Base-by-base conservation (phyloP, 257 asterid species). In the Solanum medicagineum region DNA sequence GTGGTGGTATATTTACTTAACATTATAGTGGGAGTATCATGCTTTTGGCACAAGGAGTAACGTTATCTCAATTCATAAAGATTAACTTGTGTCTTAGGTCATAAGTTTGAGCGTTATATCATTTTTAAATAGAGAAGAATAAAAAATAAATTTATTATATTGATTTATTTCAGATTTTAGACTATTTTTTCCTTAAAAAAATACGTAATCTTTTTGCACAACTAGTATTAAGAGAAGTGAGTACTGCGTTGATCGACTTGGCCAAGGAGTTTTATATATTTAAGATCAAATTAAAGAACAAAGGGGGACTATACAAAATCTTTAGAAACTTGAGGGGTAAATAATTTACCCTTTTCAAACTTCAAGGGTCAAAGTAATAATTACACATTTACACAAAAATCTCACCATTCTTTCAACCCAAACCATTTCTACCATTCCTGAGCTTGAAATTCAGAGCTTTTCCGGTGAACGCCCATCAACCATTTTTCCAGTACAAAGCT, bases 91-190 rank as follows among this genome's bases (percentile, higher is more conserved):
- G 9, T 69, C 1, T 69, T 36, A 8, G 0, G 1, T 7, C 1
- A 68, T 1, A 36, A 17, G 6, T 36, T 32, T 6, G 15, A 69
- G 1, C 0, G 1, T 36, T 17, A 24, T 16, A 5, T 16, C 8
- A 32, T 0, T 16, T 32, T 65, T 29, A 68, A 68, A 1, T 68
- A 47, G 1, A 15, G 0, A 68, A 68, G 0, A 0, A 2, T 32
- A 1, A 32, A 14, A 45, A 8, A 3, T 14, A 2, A 4, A 32
- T 3, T 1, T 7, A 66, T 32, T 29, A 66, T 32, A 4, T 0
- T 29, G 0, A 22, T 26, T 7, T 14, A 3, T 66, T 3, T 29
- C 1, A 69, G 0, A 69, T 69, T 69, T 0, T 36, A 1, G 77
- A 17, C 14, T 68, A 69, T 16, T 5, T 36, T 36, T 36, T 36